These are phyloP conservation scores for Talaromyces liani DNA, from an alignment of 495 filamentous ascomycete genomes.

Conservation along the genomic window DNA sequence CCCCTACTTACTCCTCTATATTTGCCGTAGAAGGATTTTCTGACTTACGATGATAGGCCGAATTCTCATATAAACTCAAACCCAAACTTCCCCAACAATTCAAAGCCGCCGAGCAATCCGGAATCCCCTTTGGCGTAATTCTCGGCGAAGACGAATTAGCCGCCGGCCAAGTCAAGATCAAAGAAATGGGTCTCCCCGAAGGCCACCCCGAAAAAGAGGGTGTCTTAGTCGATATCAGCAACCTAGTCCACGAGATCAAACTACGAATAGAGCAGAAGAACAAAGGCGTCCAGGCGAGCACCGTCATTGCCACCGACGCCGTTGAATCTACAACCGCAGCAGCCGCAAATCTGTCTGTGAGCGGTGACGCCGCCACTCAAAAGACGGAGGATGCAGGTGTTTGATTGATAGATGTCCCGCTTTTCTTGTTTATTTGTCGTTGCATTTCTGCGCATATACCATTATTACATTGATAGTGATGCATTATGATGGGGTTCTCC, in stretches of 20 bases:
- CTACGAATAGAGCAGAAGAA: constrained; percentile 8
- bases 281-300: neutral
- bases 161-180: constrained; percentile 69
- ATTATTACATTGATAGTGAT: neutral
- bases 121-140: constrained; percentile 67
- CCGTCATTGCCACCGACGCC: neutral
- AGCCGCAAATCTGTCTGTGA: neutral
- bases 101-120: constrained; percentile 65
- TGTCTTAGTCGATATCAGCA: constrained; percentile 54
- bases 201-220: constrained; percentile 85
- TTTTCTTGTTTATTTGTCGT: neutral
- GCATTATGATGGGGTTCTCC: neutral
- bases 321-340: neutral
- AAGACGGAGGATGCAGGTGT: constrained; percentile 3
- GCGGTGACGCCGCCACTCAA: neutral
- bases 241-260: constrained; percentile 57
- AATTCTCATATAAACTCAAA: constrained; percentile 74
- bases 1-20: neutral
- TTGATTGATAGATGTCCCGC: neutral
- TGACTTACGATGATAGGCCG: constrained; percentile 42
- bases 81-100: constrained; percentile 73
- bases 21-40: too few relatives aligned
- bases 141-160: constrained; percentile 75
- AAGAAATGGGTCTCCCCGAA: constrained; percentile 72
- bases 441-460: neutral